Conservation (phyloP, 2,329 filamentous ascomycete genomes). For the Apiospora arundinis region DNA sequence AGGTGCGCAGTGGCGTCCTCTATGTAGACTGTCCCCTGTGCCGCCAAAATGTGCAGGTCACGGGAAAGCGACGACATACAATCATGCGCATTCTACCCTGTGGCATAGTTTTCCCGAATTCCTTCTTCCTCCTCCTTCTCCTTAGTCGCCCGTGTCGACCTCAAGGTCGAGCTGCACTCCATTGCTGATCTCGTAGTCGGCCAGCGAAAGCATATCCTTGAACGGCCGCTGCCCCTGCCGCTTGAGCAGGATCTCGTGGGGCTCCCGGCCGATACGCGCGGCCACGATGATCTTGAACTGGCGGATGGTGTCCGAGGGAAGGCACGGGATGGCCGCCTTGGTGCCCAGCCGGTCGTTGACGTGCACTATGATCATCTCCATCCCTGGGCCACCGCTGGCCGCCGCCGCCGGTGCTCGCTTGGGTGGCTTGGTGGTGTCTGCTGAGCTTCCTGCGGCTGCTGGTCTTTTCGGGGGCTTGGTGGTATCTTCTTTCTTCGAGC, state of each 20-base stretch:
- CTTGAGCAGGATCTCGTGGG: slow-evolving; percentile 91
- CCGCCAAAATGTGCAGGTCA: background rate
- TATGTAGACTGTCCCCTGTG: background rate
- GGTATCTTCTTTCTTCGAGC: slow-evolving; percentile 30
- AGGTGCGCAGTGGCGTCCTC: background rate
- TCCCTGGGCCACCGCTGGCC: slow-evolving; percentile 46
- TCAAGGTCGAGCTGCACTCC: slow-evolving; percentile 75
- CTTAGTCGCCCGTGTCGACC: slow-evolving; percentile 66
- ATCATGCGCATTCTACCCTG: background rate
- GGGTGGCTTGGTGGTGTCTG: slow-evolving; percentile 44
- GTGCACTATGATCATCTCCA: slow-evolving; percentile 92
- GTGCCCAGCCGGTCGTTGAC: slow-evolving; percentile 96
- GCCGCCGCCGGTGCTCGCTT: slow-evolving; percentile 35
- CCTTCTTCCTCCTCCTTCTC: background rate
- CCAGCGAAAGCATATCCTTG: slow-evolving; percentile 85
- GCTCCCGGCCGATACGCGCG: slow-evolving; percentile 84
- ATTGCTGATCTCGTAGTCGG: slow-evolving; percentile 93
- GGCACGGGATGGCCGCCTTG: slow-evolving; percentile 91
- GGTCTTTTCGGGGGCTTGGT: slow-evolving; percentile 43
- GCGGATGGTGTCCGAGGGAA: slow-evolving; percentile 82
- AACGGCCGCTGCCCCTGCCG: slow-evolving; percentile 92
- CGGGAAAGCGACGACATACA: background rate
- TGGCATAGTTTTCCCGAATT: background rate
- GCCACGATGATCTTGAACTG: slow-evolving; percentile 93
- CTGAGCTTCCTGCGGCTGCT: slow-evolving; percentile 33